Evolutionary conservation across 1,284 basidiomycete genomes (phyloP).

Genomic region (Mycena citricolor): DNA sequence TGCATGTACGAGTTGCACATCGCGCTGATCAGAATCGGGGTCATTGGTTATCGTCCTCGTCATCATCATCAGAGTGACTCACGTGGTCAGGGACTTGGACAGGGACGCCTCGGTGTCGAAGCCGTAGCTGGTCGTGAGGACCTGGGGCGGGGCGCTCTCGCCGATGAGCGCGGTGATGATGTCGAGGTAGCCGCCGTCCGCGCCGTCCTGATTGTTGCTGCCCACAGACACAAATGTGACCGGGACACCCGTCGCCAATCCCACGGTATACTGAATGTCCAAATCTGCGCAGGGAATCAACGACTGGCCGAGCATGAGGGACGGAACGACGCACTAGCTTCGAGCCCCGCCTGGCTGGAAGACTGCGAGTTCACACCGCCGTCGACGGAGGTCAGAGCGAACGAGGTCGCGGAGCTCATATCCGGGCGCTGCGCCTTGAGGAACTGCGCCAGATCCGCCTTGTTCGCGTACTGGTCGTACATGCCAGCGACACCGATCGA

Average conservation of each 20-base stretch:
- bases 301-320: neutral
- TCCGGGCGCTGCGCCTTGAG: constrained; percentile 29
- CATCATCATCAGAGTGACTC: neutral
- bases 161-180: too few relatives aligned
- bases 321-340: constrained; percentile 28
- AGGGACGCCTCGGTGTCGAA: constrained; percentile 30
- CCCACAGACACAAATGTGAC: constrained; percentile 23
- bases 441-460: constrained; percentile 46
- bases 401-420: constrained; percentile 24
- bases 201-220: constrained; percentile 12
- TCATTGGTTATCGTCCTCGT: neutral
- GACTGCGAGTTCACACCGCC: constrained; percentile 46
- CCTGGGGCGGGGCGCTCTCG: constrained; percentile 14
- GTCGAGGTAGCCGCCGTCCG: too few relatives aligned
- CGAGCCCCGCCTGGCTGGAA: constrained; percentile 38
- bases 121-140: constrained; percentile 30
- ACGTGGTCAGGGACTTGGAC: constrained; percentile 26
- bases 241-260: constrained; percentile 28
- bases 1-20: constrained; percentile 43
- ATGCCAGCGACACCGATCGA: constrained; percentile 44
- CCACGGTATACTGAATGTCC: constrained; percentile 28
- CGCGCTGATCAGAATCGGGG: constrained; percentile 4
- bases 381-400: constrained; percentile 38
- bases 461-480: constrained; percentile 42
- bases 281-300: constrained; percentile 10